These are phyloP conservation scores for Psilocybe tampanensis DNA, from an alignment of 768 basidiomycete genomes.

Conservation along the genomic window DNA sequence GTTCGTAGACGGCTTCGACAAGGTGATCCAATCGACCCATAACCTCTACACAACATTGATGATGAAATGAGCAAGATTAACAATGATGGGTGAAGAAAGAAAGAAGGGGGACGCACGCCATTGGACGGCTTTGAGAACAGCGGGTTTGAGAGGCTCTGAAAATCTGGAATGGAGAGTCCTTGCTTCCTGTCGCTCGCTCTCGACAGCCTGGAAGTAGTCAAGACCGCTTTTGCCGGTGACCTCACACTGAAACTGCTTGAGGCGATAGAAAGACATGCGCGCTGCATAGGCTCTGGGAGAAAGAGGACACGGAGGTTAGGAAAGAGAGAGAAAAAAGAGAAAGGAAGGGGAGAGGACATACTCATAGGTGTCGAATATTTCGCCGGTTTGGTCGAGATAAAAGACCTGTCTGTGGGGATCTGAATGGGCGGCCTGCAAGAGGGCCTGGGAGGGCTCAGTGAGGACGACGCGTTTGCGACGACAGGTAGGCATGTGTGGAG, in stretches of 20 bases:
- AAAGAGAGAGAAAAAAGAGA: slow-evolving; percentile 18
- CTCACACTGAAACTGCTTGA: slow-evolving; percentile 96
- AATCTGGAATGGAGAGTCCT: slow-evolving; percentile 89
- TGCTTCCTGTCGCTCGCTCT: slow-evolving; percentile 90
- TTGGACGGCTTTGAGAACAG: slow-evolving; percentile 91
- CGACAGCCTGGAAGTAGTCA: slow-evolving; percentile 92
- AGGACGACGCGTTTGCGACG: slow-evolving; percentile 89
- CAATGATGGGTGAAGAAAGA: slow-evolving; percentile 14
- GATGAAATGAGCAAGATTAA: slow-evolving; percentile 12
- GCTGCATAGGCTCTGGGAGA: slow-evolving; percentile 72
- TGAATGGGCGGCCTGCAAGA: slow-evolving; percentile 64
- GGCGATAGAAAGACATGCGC: slow-evolving; percentile 92
- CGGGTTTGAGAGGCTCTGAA: slow-evolving; percentile 89
- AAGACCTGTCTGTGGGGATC: slow-evolving; percentile 80
- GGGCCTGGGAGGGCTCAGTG: slow-evolving; percentile 74
- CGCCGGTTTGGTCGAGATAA: slow-evolving; percentile 92
- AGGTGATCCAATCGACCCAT: slow-evolving; percentile 95
- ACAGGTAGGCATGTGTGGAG: slow-evolving; percentile 74
- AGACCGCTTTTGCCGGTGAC: slow-evolving; percentile 93
- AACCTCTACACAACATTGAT: slow-evolving; percentile 66
- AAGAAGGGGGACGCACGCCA: slow-evolving; percentile 75
- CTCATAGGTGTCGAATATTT: slow-evolving; percentile 98
- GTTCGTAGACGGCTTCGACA: slow-evolving; percentile 92
- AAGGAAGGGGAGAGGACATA: slow-evolving; percentile 43
- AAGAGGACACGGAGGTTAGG: slow-evolving; percentile 21